A percentile compares a stretch with the other conserved stretches of the same genome.
Conservation (phyloP, 1,284 basidiomycete genomes). For the Erythrobasidium hasegawianum region DNA sequence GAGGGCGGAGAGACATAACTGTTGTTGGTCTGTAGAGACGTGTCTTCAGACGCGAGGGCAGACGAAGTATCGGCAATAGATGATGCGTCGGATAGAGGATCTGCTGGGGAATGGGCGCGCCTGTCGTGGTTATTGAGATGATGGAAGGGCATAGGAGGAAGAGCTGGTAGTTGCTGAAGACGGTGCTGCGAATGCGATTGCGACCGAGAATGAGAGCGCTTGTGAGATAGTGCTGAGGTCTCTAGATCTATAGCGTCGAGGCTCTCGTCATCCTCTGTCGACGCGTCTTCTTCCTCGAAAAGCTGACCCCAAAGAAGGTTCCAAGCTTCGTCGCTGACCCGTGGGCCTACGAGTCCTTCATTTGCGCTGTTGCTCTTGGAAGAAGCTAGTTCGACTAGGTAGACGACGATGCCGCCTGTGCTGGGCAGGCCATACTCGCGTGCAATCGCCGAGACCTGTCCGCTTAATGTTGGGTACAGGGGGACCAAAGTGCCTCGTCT, state of each 20-base stretch:
- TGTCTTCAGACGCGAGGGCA: conserved; percentile 19
- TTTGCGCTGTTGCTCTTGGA: conserved; percentile 39
- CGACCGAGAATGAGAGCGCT: too few relatives aligned
- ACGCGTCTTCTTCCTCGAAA: conserved; percentile 60
- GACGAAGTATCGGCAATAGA: conserved; percentile 18
- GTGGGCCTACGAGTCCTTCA: conserved; percentile 57
- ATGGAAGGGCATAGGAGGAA: too few relatives aligned
- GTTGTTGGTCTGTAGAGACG: conserved; percentile 16
- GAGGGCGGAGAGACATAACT: conserved; percentile 10
- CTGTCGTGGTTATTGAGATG: background rate
- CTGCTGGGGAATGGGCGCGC: conserved; percentile 12
- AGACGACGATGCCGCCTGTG: conserved; percentile 68
- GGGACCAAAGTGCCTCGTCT: conserved; percentile 44
- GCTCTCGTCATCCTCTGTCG: background rate
- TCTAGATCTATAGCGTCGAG: too few relatives aligned
- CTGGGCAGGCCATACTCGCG: conserved; percentile 79
- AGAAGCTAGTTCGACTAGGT: conserved; percentile 56
- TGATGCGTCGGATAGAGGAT: conserved; percentile 21
- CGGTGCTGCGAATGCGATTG: too few relatives aligned
- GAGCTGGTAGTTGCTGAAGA: too few relatives aligned
- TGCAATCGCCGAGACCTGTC: conserved; percentile 49
- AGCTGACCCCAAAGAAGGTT: conserved; percentile 71
- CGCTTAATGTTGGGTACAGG: conserved; percentile 42
- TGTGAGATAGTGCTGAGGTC: too few relatives aligned
- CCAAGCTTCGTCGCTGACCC: conserved; percentile 78